These are phyloP conservation scores for Candida vaughaniae DNA, from an alignment of 805 yeast species.

Conservation along the genomic window DNA sequence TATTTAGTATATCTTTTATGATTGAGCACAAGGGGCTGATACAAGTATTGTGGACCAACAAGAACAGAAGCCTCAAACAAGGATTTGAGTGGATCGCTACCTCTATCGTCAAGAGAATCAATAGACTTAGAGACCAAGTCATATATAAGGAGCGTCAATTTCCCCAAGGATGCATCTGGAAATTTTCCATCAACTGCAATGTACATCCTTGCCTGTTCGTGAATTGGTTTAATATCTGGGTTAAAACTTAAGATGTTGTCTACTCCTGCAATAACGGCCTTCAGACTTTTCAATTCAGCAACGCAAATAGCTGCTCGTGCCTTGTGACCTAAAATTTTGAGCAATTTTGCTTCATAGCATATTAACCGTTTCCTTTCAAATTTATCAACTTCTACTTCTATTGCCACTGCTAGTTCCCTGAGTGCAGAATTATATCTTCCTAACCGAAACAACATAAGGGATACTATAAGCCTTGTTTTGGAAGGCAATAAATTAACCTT, in stretches of 20 bases:
- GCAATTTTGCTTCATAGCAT: conserved; percentile 16
- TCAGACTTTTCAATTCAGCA: no score
- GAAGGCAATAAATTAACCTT: conserved; percentile 9
- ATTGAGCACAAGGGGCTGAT: not conserved
- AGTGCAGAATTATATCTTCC: conserved; percentile 24
- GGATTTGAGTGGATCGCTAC: conserved; percentile 3
- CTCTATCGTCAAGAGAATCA: not conserved
- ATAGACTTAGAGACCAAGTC: conserved; percentile 7
- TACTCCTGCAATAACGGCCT: no score
- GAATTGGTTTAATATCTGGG: conserved; percentile 15
- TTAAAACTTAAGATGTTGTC: not conserved
- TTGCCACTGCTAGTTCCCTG: conserved; percentile 24
- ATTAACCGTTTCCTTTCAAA: conserved; percentile 14
- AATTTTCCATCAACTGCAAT: conserved; percentile 15
- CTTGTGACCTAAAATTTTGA: conserved; percentile 11
- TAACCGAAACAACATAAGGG: conserved; percentile 20
- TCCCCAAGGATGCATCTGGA: conserved; percentile 19
- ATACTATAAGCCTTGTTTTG: conserved; percentile 15
- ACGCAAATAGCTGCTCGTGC: not conserved
- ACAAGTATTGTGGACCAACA: conserved; percentile 8
- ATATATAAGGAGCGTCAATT: conserved; percentile 14
- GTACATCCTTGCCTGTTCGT: conserved; percentile 21
- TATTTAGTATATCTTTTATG: not conserved
- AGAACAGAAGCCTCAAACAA: conserved; percentile 4
- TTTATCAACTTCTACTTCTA: conserved; percentile 20